Percentiles rank a stretch among this genome's conserved stretches.
phyloP scores from a whole-genome alignment of 768 basidiomycete species.

The Pisolithus microcarpus region DNA sequence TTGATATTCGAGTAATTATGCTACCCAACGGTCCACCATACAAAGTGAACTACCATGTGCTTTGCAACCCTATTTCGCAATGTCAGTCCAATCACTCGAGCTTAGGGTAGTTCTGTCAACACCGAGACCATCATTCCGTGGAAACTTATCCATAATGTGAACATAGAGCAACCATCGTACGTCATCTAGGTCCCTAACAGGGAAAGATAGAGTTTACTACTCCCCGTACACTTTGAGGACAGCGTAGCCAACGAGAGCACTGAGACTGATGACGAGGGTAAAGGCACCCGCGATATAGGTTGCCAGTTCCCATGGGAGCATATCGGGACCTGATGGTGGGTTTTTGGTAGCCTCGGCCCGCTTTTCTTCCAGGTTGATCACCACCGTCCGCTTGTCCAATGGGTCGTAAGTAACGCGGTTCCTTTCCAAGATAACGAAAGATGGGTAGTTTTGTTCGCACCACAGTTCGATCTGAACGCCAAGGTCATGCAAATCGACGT shows the following conservation, averaged over 20 bases:
- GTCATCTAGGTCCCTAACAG: not conserved
- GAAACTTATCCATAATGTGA: too few species aligned
- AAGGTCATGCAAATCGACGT: conserved; percentile 7
- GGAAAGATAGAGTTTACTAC: not conserved
- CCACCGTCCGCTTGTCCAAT: conserved; percentile 49
- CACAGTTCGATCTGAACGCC: conserved; percentile 77
- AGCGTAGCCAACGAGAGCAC: conserved; percentile 16
- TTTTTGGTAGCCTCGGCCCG: conserved; percentile 29
- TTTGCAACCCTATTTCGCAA: too few species aligned
- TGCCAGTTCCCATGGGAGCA: conserved; percentile 26
- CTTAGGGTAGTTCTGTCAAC: too few species aligned
- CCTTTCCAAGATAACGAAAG: conserved; percentile 51
- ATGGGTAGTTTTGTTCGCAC: conserved; percentile 90
- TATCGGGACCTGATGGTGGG: conserved; percentile 1
- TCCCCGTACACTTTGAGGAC: conserved; percentile 16
- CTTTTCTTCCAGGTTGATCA: conserved; percentile 41
- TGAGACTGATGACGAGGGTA: conserved; percentile 21
- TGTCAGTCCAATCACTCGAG: too few species aligned
- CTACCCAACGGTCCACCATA: too few species aligned
- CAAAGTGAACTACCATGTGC: too few species aligned
- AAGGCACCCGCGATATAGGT: conserved; percentile 23
- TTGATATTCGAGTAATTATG: too few species aligned
- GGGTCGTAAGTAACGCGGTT: conserved; percentile 34
- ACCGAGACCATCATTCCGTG: too few species aligned
- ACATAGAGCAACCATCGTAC: too few species aligned